phyloP scores from a whole-genome alignment of 1,284 basidiomycete genomes.

The Tylopilus sp. region DNA sequence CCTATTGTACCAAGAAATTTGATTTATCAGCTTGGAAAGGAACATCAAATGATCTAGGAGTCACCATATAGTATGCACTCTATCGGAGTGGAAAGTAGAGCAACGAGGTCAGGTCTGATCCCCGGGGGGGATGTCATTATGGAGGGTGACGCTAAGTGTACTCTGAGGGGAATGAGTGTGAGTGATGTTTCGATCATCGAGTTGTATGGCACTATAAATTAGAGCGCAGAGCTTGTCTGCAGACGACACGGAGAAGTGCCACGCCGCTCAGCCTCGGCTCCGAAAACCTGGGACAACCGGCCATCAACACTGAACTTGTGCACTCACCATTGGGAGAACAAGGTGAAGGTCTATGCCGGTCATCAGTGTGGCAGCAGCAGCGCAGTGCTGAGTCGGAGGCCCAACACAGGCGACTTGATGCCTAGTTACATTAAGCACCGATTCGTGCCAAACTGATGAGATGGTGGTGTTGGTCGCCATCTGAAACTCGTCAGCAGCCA shows the following conservation, averaged over 20 bases:
- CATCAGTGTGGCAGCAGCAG: no score
- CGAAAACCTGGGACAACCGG: no score
- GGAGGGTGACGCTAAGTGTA: not conserved
- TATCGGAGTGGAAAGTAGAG: conserved; percentile 32
- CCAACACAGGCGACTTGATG: no score
- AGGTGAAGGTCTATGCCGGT: no score
- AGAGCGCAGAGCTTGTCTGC: not conserved
- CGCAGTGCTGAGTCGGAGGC: no score
- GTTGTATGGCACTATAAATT: conserved; percentile 15
- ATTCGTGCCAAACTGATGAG: no score
- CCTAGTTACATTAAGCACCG: no score
- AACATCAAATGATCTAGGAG: not conserved
- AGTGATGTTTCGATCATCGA: not conserved
- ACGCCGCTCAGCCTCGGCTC: no score
- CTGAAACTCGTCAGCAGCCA: no score
- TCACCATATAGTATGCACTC: conserved; percentile 38
- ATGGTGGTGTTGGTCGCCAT: no score
- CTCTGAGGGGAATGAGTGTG: not conserved
- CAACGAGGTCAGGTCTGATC: conserved; percentile 24
- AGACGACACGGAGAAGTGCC: no score
- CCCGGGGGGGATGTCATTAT: conserved; percentile 16
- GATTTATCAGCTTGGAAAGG: conserved; percentile 15
- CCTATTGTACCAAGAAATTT: conserved; percentile 15
- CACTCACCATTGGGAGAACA: no score
- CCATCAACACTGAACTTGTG: not conserved